Conservation (phyloP, 78 protist species). For the Monosiga brevicollis region DNA sequence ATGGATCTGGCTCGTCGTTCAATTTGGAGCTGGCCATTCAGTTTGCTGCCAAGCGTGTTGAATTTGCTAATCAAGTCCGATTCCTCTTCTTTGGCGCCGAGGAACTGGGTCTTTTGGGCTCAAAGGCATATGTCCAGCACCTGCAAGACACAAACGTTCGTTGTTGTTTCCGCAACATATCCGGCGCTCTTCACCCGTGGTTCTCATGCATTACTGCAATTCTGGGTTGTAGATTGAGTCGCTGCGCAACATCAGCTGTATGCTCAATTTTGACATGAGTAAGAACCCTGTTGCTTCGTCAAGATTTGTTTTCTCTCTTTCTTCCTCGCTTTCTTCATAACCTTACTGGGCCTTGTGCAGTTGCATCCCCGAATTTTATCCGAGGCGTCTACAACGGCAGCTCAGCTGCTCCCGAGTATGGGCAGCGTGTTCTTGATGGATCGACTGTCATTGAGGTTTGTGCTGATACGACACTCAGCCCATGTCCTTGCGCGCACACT, state of each 20-base stretch:
- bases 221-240: neutral
- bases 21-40: conserved; percentile 4
- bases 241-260: neutral
- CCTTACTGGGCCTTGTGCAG: too few relatives aligned
- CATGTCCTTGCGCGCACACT: too few relatives aligned
- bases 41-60: neutral
- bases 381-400: conserved; percentile 10
- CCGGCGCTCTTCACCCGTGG: neutral
- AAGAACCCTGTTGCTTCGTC: too few relatives aligned
- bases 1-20: conserved; percentile 19
- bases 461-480: too few relatives aligned
- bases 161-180: neutral
- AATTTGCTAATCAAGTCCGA: neutral
- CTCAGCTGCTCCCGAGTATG: too few relatives aligned
- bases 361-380: conserved; percentile 18
- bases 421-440: too few relatives aligned
- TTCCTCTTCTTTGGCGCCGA: conserved; percentile 40
- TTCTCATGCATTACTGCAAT: neutral
- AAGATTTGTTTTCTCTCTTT: too few relatives aligned
- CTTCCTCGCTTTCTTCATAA: too few relatives aligned
- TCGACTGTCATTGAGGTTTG: too few relatives aligned
- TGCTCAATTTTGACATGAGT: conserved; percentile 34
- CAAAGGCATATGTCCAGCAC: conserved; percentile 12
- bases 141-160: neutral
- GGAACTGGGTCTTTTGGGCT: conserved; percentile 30